Conservation (phyloP, 805 yeast species). For the Metschnikowia proteae region DNA sequence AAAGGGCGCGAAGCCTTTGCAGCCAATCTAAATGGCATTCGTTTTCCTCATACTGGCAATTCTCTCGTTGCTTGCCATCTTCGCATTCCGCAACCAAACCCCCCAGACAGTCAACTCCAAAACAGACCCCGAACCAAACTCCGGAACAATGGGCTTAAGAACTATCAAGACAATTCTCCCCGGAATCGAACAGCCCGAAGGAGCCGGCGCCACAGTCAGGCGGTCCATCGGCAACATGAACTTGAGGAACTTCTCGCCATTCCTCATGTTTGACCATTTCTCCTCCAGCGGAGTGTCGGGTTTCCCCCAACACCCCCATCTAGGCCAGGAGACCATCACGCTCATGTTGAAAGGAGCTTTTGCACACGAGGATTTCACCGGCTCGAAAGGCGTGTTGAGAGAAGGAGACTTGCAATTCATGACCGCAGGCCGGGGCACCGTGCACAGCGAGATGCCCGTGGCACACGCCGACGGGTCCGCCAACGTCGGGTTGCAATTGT, state of each 20-base stretch:
- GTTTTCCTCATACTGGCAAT: background rate
- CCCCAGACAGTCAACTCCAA: background rate
- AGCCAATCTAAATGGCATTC: background rate
- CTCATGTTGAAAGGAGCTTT: slow-evolving; percentile 60
- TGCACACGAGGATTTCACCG: slow-evolving; percentile 86
- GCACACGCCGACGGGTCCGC: slow-evolving; percentile 32
- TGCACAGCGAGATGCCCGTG: slow-evolving; percentile 85
- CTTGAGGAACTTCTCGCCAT: slow-evolving; percentile 76
- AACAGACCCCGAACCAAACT: background rate
- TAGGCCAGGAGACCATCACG: slow-evolving; percentile 81
- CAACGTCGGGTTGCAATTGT: slow-evolving; percentile 65
- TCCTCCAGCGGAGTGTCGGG: slow-evolving; percentile 62
- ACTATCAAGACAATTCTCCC: slow-evolving; percentile 29
- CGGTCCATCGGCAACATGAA: slow-evolving; percentile 70
- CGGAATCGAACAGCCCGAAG: slow-evolving; percentile 74
- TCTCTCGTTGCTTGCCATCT: background rate
- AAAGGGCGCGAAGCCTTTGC: background rate
- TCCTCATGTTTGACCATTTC: slow-evolving; percentile 79
- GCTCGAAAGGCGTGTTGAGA: slow-evolving; percentile 68
- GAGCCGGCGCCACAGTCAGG: slow-evolving; percentile 81
- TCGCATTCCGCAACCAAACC: background rate
- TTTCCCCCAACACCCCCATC: slow-evolving; percentile 80
- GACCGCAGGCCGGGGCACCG: slow-evolving; percentile 89
- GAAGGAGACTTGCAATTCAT: slow-evolving; percentile 89
- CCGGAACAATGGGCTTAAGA: slow-evolving; percentile 19